Evolutionary conservation across 2,329 filamentous ascomycete genomes (phyloP).

Genomic region (Leptographium flavum): DNA sequence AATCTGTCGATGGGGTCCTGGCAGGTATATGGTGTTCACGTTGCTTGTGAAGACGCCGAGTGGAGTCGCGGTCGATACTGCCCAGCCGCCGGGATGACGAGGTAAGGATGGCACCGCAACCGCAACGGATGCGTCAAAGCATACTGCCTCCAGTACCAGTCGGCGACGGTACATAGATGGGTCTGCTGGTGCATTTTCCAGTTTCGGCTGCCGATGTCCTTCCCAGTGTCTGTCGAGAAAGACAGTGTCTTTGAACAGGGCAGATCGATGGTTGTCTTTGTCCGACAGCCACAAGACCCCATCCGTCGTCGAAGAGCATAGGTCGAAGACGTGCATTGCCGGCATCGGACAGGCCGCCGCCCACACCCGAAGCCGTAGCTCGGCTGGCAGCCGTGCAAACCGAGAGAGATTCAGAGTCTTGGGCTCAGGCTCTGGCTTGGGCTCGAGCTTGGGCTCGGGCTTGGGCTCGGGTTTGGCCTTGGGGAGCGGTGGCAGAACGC

Average conservation of each 20-base stretch:
- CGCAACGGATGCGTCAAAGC: slow-evolving; percentile 5
- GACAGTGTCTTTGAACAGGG: slow-evolving; percentile 1
- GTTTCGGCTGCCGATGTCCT: neutral
- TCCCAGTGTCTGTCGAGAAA: slow-evolving; percentile 2
- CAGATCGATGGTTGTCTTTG: neutral
- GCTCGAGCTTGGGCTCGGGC: no score
- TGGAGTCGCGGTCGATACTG: neutral
- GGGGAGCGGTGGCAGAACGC: no score
- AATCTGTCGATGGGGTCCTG: slow-evolving; percentile 13
- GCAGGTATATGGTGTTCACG: slow-evolving; percentile 14
- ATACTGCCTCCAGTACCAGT: slow-evolving; percentile 5
- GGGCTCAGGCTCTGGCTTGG: neutral
- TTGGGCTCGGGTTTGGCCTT: no score
- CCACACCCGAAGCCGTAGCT: slow-evolving; percentile 14
- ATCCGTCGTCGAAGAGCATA: slow-evolving; percentile 6
- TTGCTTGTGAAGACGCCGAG: neutral
- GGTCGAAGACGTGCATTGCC: slow-evolving; percentile 13
- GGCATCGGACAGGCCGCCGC: slow-evolving; percentile 9
- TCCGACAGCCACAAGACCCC: neutral
- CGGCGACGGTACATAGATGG: slow-evolving; percentile 8
- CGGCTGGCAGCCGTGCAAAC: slow-evolving; percentile 12
- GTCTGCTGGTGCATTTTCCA: neutral
- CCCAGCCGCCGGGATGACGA: neutral
- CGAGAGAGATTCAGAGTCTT: slow-evolving; percentile 1
- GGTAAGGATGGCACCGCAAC: neutral